phyloP scores from a whole-genome alignment of 805 yeast species.

The Saturnispora quitensis region DNA sequence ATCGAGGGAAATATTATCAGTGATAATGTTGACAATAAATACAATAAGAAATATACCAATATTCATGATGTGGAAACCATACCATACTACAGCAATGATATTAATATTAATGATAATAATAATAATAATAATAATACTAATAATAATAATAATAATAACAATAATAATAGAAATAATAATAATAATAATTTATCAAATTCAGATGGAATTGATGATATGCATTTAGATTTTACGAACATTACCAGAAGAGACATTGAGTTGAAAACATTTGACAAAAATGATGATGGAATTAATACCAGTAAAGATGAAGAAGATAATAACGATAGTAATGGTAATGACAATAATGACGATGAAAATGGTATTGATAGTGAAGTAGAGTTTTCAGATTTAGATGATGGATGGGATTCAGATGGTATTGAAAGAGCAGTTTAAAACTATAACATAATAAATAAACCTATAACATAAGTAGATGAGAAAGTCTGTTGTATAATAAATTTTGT shows the following conservation, averaged over 20 bases:
- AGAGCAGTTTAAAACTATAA: constrained; percentile 12
- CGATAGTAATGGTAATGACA: not conserved
- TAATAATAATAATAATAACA: not conserved
- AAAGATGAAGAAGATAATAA: not conserved
- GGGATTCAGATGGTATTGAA: constrained; percentile 24
- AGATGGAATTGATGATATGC: not conserved
- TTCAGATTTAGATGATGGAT: constrained; percentile 22
- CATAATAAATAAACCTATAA: not conserved
- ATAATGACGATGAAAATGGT: constrained; percentile 2
- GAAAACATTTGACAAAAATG: not conserved
- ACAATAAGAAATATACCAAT: not conserved
- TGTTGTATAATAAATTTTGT: not conserved
- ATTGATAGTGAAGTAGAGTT: constrained; percentile 14
- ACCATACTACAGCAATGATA: not conserved
- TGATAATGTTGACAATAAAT: not conserved
- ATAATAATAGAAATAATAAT: not conserved
- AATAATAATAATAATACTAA: not conserved
- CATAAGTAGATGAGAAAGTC: not conserved
- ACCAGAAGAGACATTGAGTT: not conserved
- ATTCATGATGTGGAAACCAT: not conserved
- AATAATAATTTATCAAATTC: not conserved
- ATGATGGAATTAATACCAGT: not conserved
- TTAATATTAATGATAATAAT: not conserved
- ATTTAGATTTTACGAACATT: not conserved
- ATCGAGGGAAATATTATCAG: not conserved